Conservation (phyloP, 345 rosid genomes). For the Nephelium lappaceum region DNA sequence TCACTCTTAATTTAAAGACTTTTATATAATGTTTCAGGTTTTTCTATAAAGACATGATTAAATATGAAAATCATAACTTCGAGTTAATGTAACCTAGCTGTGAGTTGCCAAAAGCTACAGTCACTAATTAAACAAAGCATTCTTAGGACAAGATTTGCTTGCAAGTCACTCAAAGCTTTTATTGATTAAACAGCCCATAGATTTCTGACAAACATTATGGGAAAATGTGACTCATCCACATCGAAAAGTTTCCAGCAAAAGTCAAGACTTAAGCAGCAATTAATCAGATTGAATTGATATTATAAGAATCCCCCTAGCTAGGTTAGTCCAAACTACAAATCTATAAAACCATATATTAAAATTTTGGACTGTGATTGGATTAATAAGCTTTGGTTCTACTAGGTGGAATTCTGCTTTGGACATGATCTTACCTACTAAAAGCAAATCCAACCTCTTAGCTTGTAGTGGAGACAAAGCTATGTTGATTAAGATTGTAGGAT, state of each 20-base stretch:
- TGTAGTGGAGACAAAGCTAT: not conserved
- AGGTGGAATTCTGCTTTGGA: constrained; percentile 16
- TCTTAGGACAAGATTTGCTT: not conserved
- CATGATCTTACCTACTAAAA: constrained; percentile 26
- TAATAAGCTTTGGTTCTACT: not conserved
- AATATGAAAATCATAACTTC: no score
- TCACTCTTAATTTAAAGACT: no score
- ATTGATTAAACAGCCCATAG: not conserved
- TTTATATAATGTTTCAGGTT: no score
- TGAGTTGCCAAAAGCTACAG: not conserved
- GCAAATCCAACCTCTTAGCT: constrained; percentile 6
- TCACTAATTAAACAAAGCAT: not conserved
- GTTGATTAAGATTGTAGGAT: no score
- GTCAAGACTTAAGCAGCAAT: constrained; percentile 14
- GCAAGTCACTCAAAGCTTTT: constrained; percentile 10
- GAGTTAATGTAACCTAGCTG: no score
- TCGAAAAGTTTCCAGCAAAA: not conserved
- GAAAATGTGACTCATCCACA: not conserved
- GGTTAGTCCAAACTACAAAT: not conserved
- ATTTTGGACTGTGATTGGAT: not conserved
- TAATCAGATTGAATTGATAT: constrained; percentile 6
- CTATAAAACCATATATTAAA: not conserved
- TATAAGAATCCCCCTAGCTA: no score
- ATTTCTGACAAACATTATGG: constrained; percentile 3
- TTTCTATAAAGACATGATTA: no score